Evolutionary conservation across 345 rosid species (phyloP), one percentile per base, ranked within the genome.

Genomic region (Balakata baccata): DNA sequence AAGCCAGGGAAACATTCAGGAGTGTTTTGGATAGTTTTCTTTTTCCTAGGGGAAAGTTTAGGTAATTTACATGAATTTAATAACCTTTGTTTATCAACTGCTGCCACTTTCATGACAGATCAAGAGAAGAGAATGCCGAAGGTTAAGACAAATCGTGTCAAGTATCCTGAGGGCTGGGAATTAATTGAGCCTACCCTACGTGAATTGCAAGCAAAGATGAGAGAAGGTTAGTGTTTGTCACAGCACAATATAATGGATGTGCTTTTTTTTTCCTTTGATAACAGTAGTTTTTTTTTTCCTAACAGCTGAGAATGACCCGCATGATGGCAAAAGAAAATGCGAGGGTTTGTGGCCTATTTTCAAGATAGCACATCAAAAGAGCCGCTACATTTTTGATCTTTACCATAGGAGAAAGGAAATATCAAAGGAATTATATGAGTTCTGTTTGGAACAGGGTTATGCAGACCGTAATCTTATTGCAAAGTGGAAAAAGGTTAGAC

Each of bases 111-210:
- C 38, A 41, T 41, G 52, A 14, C 61, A 23, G 69, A 39, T 25
- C 5, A 20, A 67, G 17, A 73, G 63, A 20, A 67, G 17, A 73
- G 63, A 70, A 93, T 93, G 98, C 97, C 97, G 0, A 93, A 93
- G 86, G 88, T 89, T 20, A 89, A 86, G 82, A 91, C 95, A 1
- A 93, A 85, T 77, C 83, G 92, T 29, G 86, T 87, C 62, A 85
- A 85, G 56, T 84, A 85, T 76, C 97, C 97, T 29, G 92, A 91
- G 79, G 97, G 97, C 16, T 93, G 97, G 97, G 94, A 93, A 72
- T 77, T 91, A 74, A 89, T 91, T 9, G 98, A 93, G 85, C 98
- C 94, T 61, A 90, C 94, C 11, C 88, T 90, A 43, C 85, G 87
- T 20, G 92, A 86, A 61, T 79, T 89, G 0, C 90, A 87, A 64